Percentiles rank a stretch among this genome's conserved stretches.
Conservation (phyloP, 1,139 yeast genomes). For the Pichia inconspicua region DNA sequence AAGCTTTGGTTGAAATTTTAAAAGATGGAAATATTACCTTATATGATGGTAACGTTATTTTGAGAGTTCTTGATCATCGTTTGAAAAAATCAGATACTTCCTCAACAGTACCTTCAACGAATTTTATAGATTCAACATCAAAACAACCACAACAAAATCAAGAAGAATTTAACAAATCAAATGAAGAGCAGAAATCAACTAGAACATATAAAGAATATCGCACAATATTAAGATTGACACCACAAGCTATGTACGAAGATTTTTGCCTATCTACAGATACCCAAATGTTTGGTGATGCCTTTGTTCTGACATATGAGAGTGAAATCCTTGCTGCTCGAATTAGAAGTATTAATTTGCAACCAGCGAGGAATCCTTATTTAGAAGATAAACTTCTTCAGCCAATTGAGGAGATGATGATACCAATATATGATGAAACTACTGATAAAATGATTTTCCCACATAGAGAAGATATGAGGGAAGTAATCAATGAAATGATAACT, state of each 20-base stretch:
- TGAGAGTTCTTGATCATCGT: slow-evolving; percentile 77
- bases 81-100: slow-evolving; percentile 27
- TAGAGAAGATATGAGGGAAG: slow-evolving; percentile 40
- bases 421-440: slow-evolving; percentile 37
- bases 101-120: neutral
- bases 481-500: slow-evolving; percentile 24
- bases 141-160: neutral
- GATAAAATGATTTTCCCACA: slow-evolving; percentile 38
- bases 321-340: slow-evolving; percentile 74
- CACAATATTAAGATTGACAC: slow-evolving; percentile 73
- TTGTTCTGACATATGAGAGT: slow-evolving; percentile 72
- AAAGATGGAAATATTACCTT: slow-evolving; percentile 77
- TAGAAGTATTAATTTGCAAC: slow-evolving; percentile 66
- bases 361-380: slow-evolving; percentile 60
- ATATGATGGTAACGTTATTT: slow-evolving; percentile 82
- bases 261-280: slow-evolving; percentile 76
- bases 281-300: slow-evolving; percentile 69
- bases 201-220: slow-evolving; percentile 60
- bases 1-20: slow-evolving; percentile 80
- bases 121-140: neutral
- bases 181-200: neutral
- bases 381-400: slow-evolving; percentile 42
- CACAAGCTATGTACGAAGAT: slow-evolving; percentile 76
- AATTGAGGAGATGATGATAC: slow-evolving; percentile 32
- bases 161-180: neutral